Conservation (phyloP, 345 rosid genomes). For the Aquilaria malaccensis region DNA sequence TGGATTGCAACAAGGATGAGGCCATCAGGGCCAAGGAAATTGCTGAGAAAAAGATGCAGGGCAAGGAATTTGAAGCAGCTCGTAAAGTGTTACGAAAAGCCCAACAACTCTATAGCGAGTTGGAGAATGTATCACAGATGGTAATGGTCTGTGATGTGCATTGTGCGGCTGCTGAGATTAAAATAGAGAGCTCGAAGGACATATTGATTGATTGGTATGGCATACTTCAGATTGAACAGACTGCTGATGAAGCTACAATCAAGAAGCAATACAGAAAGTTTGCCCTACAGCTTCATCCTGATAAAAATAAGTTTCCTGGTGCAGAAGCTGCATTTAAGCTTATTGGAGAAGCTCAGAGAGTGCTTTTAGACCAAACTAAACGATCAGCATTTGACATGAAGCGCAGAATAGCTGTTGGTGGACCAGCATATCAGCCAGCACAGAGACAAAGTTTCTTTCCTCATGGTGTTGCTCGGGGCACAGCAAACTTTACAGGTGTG, state of each 20-base stretch:
- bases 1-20: slow-evolving; percentile 93
- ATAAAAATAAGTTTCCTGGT: slow-evolving; percentile 85
- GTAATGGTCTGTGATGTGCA: slow-evolving; percentile 83
- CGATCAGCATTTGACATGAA: slow-evolving; percentile 56
- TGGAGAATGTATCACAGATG: slow-evolving; percentile 64
- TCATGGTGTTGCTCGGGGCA: slow-evolving; percentile 20
- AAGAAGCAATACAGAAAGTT: slow-evolving; percentile 84
- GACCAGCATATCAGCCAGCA: slow-evolving; percentile 25
- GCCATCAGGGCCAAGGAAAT: slow-evolving; percentile 68
- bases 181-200: no score
- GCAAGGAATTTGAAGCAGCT: slow-evolving; percentile 52
- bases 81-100: slow-evolving; percentile 60
- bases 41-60: slow-evolving; percentile 62
- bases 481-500: slow-evolving; percentile 22
- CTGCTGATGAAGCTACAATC: slow-evolving; percentile 57
- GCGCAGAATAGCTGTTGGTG: slow-evolving; percentile 21
- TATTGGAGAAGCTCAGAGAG: slow-evolving; percentile 78
- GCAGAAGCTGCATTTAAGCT: slow-evolving; percentile 91
- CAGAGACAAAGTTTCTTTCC: slow-evolving; percentile 21
- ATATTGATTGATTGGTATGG: slow-evolving; percentile 61
- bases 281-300: slow-evolving; percentile 88
- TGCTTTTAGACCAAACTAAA: slow-evolving; percentile 58
- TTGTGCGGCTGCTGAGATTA: slow-evolving; percentile 54
- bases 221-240: slow-evolving; percentile 59
- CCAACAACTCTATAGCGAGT: slow-evolving; percentile 47